These are phyloP conservation scores for Funneliformis geosporum DNA, from an alignment of 192 early-diverging fungal genomes.

Conservation along the genomic window DNA sequence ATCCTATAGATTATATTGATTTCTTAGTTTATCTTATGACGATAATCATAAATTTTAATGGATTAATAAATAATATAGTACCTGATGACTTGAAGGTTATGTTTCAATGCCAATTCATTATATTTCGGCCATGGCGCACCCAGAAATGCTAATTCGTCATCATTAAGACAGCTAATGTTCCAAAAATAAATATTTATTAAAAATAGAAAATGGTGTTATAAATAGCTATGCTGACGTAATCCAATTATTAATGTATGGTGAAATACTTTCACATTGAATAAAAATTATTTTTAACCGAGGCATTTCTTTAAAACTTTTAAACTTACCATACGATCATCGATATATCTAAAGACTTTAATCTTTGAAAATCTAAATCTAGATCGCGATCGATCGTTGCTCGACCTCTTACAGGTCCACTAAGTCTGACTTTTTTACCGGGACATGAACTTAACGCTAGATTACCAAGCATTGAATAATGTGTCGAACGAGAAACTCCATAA, in stretches of 20 bases:
- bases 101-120: conserved; percentile 46
- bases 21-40: neutral
- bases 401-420: conserved; percentile 69
- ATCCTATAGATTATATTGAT: conserved; percentile 38
- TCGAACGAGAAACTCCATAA: neutral
- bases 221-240: neutral
- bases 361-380: conserved; percentile 70
- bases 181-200: conserved; percentile 13
- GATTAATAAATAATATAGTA: conserved; percentile 18
- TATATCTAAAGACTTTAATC: conserved; percentile 57
- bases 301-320: neutral
- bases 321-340: conserved; percentile 65
- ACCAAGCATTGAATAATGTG: conserved; percentile 35
- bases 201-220: neutral
- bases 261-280: too few species aligned
- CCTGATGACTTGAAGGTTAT: conserved; percentile 61
- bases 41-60: neutral
- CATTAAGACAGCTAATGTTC: conserved; percentile 58
- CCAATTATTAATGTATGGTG: too few species aligned
- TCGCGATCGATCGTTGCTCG: conserved; percentile 71
- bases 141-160: conserved; percentile 64
- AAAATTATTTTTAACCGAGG: neutral
- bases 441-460: conserved; percentile 71
- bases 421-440: conserved; percentile 79
- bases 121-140: conserved; percentile 69